Evolutionary conservation across 495 filamentous ascomycete genomes (phyloP), one percentile per base, ranked within the genome.

Genomic region (Penicillium herquei): DNA sequence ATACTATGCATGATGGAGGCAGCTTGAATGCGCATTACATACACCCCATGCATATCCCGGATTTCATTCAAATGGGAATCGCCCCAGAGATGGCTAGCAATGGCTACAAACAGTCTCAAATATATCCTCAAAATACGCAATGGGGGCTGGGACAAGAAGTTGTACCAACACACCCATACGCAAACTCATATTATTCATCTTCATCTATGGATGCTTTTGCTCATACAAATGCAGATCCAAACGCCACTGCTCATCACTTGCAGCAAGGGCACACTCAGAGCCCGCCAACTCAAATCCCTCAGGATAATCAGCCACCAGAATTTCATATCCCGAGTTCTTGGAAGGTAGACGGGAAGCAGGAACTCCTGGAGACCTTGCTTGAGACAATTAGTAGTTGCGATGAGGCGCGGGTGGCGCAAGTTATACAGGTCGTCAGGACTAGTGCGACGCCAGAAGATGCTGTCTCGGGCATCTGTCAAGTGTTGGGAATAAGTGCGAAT

Each of bases 371-470:
- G 47, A 65, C 59, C 7, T 52, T 72, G 30, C 57, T 71, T 40
- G 54, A 66, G 34, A 72, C 66, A 5, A 69, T 72, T n/a, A 51
- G 59, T 48, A 64, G 59, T 52, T 72, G 70, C 21, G 66, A 70
- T 39, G 70, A 72, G 21, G 33, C 55, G 14, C 55, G 52, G 39
- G 57, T 72, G 3, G 64, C 57, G 3, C 66, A 66, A 11, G 67
- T 72, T 14, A 56, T 72, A 12, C 51, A 58, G 5, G 69, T 72
- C 33, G 62, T 72, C 14, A 66, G 70, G 10, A 51, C 40, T 12
- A 72, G 70, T 44, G 44, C 54, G 16, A 63, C 70, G 11, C 70
- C 70, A n/a, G 70, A 72, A 41, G 70, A 67, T 7, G 70, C 70
- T 14, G 65, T 72, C 13, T 56, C 63, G 46, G 66, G 66, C 5